Conservation (phyloP, 1,139 yeast genomes). For the Candida labiduridarum region DNA sequence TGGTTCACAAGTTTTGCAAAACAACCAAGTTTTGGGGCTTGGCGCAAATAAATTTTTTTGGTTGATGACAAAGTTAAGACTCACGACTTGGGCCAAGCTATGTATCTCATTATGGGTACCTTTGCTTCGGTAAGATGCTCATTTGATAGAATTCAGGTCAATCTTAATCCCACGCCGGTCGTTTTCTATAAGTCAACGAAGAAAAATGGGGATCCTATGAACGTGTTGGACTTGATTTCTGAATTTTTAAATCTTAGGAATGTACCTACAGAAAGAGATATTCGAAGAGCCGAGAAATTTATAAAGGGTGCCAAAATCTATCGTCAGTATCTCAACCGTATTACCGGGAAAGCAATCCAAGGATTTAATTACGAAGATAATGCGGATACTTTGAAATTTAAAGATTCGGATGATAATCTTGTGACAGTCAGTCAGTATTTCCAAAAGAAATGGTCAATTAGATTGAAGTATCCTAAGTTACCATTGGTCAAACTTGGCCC, state of each 20-base stretch:
- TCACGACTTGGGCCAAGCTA: conserved; percentile 15
- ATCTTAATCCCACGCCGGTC: conserved; percentile 17
- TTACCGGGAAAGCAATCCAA: conserved; percentile 12
- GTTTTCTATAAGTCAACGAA: conserved; percentile 16
- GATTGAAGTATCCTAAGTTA: conserved; percentile 12
- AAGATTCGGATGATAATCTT: conserved; percentile 12
- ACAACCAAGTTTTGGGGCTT: conserved; percentile 13
- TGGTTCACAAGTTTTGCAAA: conserved; percentile 14
- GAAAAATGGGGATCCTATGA: conserved; percentile 16
- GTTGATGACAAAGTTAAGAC: conserved; percentile 11
- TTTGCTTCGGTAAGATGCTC: conserved; percentile 17
- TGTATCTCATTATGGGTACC: conserved; percentile 15
- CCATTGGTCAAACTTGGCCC: conserved; percentile 16
- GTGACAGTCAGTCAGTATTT: conserved; percentile 13
- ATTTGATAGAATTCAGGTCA: conserved; percentile 13
- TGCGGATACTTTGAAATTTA: conserved; percentile 13
- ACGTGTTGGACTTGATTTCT: conserved; percentile 15
- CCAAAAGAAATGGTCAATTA: conserved; percentile 12
- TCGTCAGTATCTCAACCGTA: conserved; percentile 13
- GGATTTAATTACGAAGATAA: conserved; percentile 14
- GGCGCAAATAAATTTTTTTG: conserved; percentile 17
- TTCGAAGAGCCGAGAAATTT: conserved; percentile 12
- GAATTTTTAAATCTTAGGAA: conserved; percentile 9
- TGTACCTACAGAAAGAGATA: conserved; percentile 10
- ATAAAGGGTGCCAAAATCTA: conserved; percentile 16